Conservation (phyloP, 2,329 filamentous ascomycete species). For the Dothiorella sarmentorum region DNA sequence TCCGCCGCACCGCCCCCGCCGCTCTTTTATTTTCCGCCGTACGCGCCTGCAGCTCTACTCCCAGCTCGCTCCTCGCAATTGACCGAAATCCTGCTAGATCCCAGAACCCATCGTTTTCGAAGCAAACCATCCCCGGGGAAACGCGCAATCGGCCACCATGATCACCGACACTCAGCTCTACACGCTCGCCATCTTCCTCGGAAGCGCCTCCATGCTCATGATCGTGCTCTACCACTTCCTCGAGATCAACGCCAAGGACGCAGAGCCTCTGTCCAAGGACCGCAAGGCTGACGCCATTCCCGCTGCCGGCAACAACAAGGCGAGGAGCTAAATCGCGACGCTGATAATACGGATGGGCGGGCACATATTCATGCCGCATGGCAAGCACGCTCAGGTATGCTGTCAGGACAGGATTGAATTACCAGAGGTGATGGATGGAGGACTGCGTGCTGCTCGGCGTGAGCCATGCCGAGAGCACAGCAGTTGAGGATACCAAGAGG, state of each 20-base stretch:
- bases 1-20: not conserved
- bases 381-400: not conserved
- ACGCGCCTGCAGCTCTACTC: not conserved
- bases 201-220: slow-evolving; percentile 82
- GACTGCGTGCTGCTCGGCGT: not conserved
- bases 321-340: slow-evolving; percentile 25
- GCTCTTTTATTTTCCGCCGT: not conserved
- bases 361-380: not conserved
- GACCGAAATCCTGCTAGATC: not conserved
- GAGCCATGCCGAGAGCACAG: not conserved
- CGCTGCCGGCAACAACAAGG: slow-evolving; percentile 29
- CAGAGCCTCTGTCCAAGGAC: slow-evolving; percentile 29
- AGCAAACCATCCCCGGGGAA: not conserved
- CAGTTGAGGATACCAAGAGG: slow-evolving; percentile 4
- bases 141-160: slow-evolving; percentile 56
- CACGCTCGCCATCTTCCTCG: slow-evolving; percentile 87
- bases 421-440: not conserved
- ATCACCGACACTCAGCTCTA: slow-evolving; percentile 93
- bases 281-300: slow-evolving; percentile 33
- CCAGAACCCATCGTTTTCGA: not conserved
- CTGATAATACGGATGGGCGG: too few relatives aligned
- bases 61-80: not conserved
- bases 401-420: not conserved
- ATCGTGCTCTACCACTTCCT: slow-evolving; percentile 96
- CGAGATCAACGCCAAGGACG: slow-evolving; percentile 79